Conservation (phyloP, 306 rosid genomes). For the Citrullus colocynthis region DNA sequence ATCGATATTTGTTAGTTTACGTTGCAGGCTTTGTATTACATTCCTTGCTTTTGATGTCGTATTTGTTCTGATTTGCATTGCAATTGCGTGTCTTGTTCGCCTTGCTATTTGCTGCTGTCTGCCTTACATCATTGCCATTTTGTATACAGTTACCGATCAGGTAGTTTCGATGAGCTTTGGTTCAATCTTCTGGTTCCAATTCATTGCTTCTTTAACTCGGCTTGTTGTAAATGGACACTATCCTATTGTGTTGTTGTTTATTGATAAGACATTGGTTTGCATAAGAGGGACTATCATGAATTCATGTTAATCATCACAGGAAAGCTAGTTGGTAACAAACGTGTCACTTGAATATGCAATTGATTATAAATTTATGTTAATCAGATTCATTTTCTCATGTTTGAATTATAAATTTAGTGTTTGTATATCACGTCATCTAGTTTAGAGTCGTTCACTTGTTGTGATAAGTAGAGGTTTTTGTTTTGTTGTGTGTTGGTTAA, state of each 20-base stretch:
- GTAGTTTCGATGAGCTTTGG: conserved; percentile 15
- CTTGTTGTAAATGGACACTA: neutral
- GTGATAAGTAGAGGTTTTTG: neutral
- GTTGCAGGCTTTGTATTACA: conserved; percentile 74
- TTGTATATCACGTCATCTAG: neutral
- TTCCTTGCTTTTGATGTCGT: conserved; percentile 70
- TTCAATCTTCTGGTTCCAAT: neutral
- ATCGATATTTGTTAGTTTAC: conserved; percentile 1
- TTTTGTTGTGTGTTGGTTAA: neutral
- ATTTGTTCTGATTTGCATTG: conserved; percentile 50
- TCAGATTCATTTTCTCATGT: neutral
- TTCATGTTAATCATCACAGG: neutral
- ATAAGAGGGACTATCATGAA: neutral
- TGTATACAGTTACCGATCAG: conserved; percentile 55
- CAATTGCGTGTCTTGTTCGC: conserved; percentile 69
- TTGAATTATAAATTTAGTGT: neutral
- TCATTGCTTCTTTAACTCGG: neutral
- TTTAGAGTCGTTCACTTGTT: neutral
- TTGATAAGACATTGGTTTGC: neutral
- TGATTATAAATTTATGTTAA: no score
- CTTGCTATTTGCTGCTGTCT: conserved; percentile 91
- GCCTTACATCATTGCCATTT: conserved; percentile 77
- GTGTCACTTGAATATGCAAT: neutral
- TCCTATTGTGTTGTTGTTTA: neutral
- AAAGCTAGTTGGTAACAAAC: neutral